Evolutionary conservation across 2,329 filamentous ascomycete species (phyloP).

Genomic region (Diaporthe eres): DNA sequence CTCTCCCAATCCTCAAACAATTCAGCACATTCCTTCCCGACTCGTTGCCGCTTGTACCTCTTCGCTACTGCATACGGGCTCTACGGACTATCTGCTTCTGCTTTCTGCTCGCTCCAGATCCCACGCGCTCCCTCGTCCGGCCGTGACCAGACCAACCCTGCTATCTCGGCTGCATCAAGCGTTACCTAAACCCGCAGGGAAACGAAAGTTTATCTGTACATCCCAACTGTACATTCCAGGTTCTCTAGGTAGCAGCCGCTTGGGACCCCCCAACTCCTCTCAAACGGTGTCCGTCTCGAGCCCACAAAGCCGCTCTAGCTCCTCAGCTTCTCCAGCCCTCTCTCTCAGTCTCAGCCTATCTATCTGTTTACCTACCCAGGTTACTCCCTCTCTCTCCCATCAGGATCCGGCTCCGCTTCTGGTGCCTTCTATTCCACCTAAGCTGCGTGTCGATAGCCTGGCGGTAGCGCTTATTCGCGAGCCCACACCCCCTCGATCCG

Average conservation of each 20-base stretch:
- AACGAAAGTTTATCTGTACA: conserved; percentile 30
- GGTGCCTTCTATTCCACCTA: conserved; percentile 18
- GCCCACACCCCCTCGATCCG: conserved; percentile 32
- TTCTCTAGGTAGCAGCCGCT: conserved; percentile 28
- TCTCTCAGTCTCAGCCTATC: not conserved
- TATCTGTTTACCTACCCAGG: conserved; percentile 10
- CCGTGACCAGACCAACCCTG: conserved; percentile 28
- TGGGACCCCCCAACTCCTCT: conserved; percentile 33
- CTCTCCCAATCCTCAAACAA: conserved; percentile 6
- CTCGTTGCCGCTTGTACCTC: conserved; percentile 36
- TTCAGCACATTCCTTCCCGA: conserved; percentile 31
- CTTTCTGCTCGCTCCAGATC: conserved; percentile 32
- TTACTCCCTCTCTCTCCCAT: conserved; percentile 2
- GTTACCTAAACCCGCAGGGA: conserved; percentile 30
- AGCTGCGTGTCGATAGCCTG: conserved; percentile 29
- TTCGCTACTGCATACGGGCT: conserved; percentile 35
- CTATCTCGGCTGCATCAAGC: conserved; percentile 27
- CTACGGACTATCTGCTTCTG: conserved; percentile 41
- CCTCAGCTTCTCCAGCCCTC: conserved; percentile 20
- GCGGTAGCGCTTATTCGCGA: conserved; percentile 37
- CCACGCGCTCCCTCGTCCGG: conserved; percentile 41
- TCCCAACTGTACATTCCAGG: conserved; percentile 31
- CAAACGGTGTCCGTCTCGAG: conserved; percentile 37
- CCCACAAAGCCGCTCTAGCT: conserved; percentile 30
- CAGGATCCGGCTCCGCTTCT: conserved; percentile 31